Evolutionary conservation across 257 asterid genomes (phyloP).

Genomic region (Solanum lignicaule): DNA sequence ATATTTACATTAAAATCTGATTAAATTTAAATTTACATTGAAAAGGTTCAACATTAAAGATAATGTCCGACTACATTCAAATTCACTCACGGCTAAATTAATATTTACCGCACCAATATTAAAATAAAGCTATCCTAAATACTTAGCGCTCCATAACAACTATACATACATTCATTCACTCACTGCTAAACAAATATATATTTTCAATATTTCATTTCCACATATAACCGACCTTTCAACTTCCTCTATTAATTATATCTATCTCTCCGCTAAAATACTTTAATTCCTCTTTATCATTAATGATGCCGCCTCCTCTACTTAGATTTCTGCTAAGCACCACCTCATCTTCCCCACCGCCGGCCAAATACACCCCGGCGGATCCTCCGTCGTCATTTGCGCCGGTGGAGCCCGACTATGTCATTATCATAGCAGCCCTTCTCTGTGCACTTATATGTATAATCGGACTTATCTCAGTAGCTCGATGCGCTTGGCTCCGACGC

Average conservation of each 20-base stretch:
- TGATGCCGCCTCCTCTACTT: conserved; percentile 8
- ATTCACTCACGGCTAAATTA: no score
- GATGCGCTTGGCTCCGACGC: conserved; percentile 50
- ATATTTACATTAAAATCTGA: no score
- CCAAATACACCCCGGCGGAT: conserved; percentile 2
- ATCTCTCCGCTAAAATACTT: no score
- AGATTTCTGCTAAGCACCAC: conserved; percentile 6
- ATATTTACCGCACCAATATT: no score
- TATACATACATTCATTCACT: neutral
- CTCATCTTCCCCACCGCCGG: conserved; percentile 1
- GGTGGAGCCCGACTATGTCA: conserved; percentile 35
- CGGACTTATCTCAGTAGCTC: conserved; percentile 38
- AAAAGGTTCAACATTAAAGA: no score
- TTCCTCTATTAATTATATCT: neutral
- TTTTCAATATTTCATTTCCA: neutral
- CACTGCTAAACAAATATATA: no score
- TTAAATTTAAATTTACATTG: no score
- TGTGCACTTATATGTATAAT: conserved; percentile 39
- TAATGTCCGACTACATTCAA: neutral
- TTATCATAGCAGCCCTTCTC: conserved; percentile 36
- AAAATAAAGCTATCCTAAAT: neutral
- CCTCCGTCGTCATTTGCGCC: conserved; percentile 10
- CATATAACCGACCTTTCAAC: neutral
- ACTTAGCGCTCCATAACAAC: no score
- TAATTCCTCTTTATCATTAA: neutral